Evolutionary conservation across 177 flowering plant species (phyloP).

Genomic region (Viscum album): DNA sequence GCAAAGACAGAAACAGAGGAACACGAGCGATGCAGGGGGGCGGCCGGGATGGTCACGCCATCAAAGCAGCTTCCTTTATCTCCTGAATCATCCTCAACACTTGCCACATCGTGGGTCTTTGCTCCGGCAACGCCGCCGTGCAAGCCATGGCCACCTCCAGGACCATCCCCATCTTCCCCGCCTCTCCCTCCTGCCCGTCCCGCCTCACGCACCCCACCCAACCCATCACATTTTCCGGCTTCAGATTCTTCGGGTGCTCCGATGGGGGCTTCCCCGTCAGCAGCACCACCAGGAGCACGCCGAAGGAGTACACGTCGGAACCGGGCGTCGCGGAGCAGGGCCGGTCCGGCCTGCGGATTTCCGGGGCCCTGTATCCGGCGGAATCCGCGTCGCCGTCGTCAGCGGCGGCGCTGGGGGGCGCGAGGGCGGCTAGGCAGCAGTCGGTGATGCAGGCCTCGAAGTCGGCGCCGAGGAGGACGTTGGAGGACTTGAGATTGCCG

Average conservation of each 20-base stretch:
- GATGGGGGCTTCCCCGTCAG: slow-evolving; percentile 55
- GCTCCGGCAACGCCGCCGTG: slow-evolving; percentile 41
- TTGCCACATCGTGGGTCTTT: slow-evolving; percentile 83
- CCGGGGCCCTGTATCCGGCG: slow-evolving; percentile 52
- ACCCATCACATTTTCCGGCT: slow-evolving; percentile 25
- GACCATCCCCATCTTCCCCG: slow-evolving; percentile 47
- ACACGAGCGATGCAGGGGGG: no score
- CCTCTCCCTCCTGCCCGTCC: slow-evolving; percentile 36
- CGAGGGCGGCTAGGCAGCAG: slow-evolving; percentile 51
- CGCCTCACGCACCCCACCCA: slow-evolving; percentile 55
- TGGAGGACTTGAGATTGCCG: slow-evolving; percentile 83
- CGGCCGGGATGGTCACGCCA: no score
- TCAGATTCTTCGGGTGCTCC: slow-evolving; percentile 33
- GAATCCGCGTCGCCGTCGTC: slow-evolving; percentile 23
- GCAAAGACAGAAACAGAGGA: no score
- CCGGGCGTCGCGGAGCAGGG: slow-evolving; percentile 27
- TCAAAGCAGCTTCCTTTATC: slow-evolving; percentile 46
- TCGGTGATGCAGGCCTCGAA: slow-evolving; percentile 89
- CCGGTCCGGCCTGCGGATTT: slow-evolving; percentile 28
- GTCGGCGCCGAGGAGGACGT: slow-evolving; percentile 85
- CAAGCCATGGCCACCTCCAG: slow-evolving; percentile 54
- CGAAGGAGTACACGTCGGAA: slow-evolving; percentile 70
- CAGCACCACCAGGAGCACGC: slow-evolving; percentile 63
- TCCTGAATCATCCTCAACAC: slow-evolving; percentile 84
- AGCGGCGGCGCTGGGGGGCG: slow-evolving; percentile 13